These are phyloP conservation scores for Marchantia polymorpha DNA, from an alignment of 225 moss, liverwort and hornwort genomes.

Conservation along the genomic window DNA sequence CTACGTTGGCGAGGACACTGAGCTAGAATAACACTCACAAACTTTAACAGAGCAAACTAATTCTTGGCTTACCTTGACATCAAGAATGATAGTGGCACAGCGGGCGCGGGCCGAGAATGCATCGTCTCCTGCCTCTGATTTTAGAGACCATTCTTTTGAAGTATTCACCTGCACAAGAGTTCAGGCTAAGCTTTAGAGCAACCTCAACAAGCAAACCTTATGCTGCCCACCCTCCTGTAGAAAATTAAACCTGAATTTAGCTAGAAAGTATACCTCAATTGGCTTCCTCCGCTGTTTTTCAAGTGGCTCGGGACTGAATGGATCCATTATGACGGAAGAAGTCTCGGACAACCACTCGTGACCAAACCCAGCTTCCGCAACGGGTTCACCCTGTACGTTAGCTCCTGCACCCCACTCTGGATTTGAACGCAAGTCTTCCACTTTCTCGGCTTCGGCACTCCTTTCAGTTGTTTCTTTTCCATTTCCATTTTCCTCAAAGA, in stretches of 20 bases:
- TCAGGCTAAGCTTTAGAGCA: background rate
- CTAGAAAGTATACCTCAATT: background rate
- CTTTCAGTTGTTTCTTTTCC: constrained; percentile 9
- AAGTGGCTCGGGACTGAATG: constrained; percentile 66
- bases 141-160: constrained; percentile 33
- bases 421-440: constrained; percentile 4
- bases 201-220: background rate
- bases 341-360: constrained; percentile 86
- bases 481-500: constrained; percentile 24
- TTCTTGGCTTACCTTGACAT: constrained; percentile 50
- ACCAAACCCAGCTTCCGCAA: constrained; percentile 31
- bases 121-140: constrained; percentile 31
- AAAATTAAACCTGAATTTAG: background rate
- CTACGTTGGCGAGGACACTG: background rate
- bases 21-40: background rate
- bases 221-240: background rate
- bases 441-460: constrained; percentile 4
- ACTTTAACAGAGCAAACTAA: background rate
- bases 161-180: constrained; percentile 7
- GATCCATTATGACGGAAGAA: constrained; percentile 79
- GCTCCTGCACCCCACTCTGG: constrained; percentile 5
- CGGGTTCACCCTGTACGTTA: background rate
- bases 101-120: constrained; percentile 53
- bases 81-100: constrained; percentile 66
- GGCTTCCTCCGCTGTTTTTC: constrained; percentile 41